Base-by-base conservation (phyloP, 2,329 filamentous ascomycete genomes). In the Catunica adiposa region DNA sequence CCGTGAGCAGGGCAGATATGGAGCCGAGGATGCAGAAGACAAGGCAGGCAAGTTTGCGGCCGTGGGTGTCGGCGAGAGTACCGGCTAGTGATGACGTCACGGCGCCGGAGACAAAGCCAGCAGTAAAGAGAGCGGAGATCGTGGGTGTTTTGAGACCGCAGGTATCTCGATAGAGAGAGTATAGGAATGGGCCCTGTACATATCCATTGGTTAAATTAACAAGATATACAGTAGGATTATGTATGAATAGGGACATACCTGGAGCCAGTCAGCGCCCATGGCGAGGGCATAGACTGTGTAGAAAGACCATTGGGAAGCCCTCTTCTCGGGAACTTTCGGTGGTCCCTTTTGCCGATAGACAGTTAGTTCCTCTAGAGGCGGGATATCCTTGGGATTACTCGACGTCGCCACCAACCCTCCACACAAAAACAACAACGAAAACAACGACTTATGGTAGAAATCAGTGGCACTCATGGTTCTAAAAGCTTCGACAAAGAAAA, bases 11-110 rank as follows among this genome's bases (percentile, higher is more conserved):
- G 60, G 77, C 79, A 0, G 76, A 76, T 2, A 74, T 63, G 0
- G 74, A 70, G 62, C 79, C 79, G 3, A 71, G 66, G 15, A 66
- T 64, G 65, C 78, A 81, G 64, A 78, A 80, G 17, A 69, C 65
- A 8, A 80, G 67, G 61, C 78, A 80, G 26, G 75, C 74, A 7
- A 64, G 66, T 54, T 70, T 71, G 51, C 77, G 72, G 17, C 76
- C 76, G 63, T 71, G 67, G n/a, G 66, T 66, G 61, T 78, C 73
- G 15, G 73, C 72, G 9, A 74, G 62, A 5, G 67, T 68, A 11
- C 75, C 76, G 23, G 72, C 68, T 52, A 76, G 69, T 3, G 70
- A 69, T 15, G 73, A 65, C 55, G 69, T 67, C 56, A 72, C 59
- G 62, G 71, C 66, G 63, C 71, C 62, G 61, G 75, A 61, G 62